A percentile compares a stretch with the other conserved stretches of the same genome.
Conservation (phyloP, 116 monocot species). For the Thalassia testudinum region DNA sequence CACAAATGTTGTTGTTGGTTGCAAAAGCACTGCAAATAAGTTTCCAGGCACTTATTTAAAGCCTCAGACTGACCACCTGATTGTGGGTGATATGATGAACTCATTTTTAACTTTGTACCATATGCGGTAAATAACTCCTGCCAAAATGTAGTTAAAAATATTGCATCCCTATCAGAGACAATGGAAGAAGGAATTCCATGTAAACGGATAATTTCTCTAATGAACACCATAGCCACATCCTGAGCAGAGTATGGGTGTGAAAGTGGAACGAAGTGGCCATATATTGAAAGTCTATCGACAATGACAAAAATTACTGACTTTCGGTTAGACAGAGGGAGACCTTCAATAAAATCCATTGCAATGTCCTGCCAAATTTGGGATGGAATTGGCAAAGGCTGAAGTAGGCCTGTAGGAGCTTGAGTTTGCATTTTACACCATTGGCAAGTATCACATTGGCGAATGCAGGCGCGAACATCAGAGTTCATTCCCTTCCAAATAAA, state of each 20-base stretch:
- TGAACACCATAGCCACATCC: not conserved
- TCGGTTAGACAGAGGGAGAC: not conserved
- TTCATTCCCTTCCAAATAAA: not conserved
- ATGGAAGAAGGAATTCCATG: conserved; percentile 4
- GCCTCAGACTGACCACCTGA: not conserved
- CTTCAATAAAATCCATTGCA: conserved; percentile 3
- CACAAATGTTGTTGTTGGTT: not conserved
- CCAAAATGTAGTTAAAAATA: conserved; percentile 3
- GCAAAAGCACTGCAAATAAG: conserved; percentile 1
- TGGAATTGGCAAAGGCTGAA: conserved; percentile 1
- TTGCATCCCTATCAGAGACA: not conserved
- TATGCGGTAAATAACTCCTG: not conserved
- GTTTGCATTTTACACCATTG: not conserved
- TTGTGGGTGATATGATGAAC: conserved; percentile 3
- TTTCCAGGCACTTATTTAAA: conserved; percentile 1
- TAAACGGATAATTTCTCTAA: not conserved
- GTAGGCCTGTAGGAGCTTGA: not conserved
- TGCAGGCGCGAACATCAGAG: not conserved
- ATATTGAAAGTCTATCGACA: conserved; percentile 1
- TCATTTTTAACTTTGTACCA: not conserved
- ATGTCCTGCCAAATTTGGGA: not conserved
- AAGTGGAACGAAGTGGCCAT: not conserved
- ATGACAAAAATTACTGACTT: not conserved
- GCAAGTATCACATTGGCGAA: not conserved
- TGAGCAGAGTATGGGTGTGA: not conserved